These are phyloP conservation scores for Asterochloris sp. DNA, from an alignment of 139 green algal species.

Conservation along the genomic window DNA sequence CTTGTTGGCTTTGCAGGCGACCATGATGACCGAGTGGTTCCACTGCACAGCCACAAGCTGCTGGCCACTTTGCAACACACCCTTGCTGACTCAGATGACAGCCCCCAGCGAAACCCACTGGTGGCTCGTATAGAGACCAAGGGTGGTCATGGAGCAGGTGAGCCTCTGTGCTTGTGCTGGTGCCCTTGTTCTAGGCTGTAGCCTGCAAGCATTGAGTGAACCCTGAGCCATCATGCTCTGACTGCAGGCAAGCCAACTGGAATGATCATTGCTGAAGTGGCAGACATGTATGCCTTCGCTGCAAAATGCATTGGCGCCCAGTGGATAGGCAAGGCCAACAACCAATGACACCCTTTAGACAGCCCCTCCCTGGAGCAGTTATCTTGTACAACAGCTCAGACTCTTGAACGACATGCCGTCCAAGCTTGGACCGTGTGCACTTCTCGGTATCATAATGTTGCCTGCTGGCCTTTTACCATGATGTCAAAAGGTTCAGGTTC, in stretches of 20 bases:
- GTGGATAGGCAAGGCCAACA: slow-evolving; percentile 15
- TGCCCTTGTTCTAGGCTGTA: no score
- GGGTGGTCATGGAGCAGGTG: slow-evolving; percentile 24
- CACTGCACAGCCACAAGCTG: slow-evolving; percentile 87
- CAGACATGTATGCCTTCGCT: slow-evolving; percentile 50
- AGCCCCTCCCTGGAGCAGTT: no score
- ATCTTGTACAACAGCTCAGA: no score
- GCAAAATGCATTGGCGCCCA: slow-evolving; percentile 22
- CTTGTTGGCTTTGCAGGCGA: slow-evolving; percentile 27
- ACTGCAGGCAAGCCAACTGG: slow-evolving; percentile 81
- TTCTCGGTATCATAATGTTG: no score
- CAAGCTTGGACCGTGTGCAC: no score
- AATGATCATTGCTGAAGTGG: slow-evolving; percentile 76
- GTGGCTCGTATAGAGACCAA: slow-evolving; percentile 77
- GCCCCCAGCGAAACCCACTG: slow-evolving; percentile 80
- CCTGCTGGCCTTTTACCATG: no score
- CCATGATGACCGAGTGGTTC: slow-evolving; percentile 86
- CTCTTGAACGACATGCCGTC: no score
- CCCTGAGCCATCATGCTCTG: slow-evolving; percentile 63
- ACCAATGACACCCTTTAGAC: no score
- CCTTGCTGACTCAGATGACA: slow-evolving; percentile 30
- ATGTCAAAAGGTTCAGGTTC: no score
- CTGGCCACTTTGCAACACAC: slow-evolving; percentile 67
- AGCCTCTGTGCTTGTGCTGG: no score
- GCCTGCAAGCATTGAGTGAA: background rate